These are phyloP conservation scores for Gaeumannomyces sp. DNA, from an alignment of 2,329 filamentous ascomycete genomes.

Conservation along the genomic window DNA sequence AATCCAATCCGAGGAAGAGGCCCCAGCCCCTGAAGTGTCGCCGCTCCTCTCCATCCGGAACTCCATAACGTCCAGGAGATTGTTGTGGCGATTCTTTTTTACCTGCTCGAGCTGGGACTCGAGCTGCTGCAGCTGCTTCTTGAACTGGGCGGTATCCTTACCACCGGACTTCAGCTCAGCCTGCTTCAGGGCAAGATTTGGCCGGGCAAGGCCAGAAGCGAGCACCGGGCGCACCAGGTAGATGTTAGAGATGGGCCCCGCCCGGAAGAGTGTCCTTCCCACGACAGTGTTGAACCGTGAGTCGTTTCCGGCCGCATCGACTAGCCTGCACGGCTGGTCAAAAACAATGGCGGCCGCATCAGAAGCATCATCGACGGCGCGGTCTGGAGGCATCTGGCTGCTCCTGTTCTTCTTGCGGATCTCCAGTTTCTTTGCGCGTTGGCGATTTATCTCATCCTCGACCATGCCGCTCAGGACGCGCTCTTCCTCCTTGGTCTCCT, in stretches of 20 bases:
- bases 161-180: constrained; percentile 51
- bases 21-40: constrained; percentile 21
- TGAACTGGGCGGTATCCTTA: constrained; percentile 58
- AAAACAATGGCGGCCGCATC: constrained; percentile 47
- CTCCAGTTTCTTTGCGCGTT: constrained; percentile 58
- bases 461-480: constrained; percentile 64
- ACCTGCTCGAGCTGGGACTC: constrained; percentile 71
- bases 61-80: constrained; percentile 73
- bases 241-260: constrained; percentile 60
- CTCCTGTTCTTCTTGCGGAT: constrained; percentile 54
- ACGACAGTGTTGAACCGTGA: constrained; percentile 66
- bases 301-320: constrained; percentile 56
- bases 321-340: constrained; percentile 59
- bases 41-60: constrained; percentile 57
- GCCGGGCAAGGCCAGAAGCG: constrained; percentile 45
- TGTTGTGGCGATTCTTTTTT: constrained; percentile 68
- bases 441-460: constrained; percentile 63
- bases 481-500: constrained; percentile 62
- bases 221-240: constrained; percentile 68
- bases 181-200: constrained; percentile 70
- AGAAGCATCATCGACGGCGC: constrained; percentile 25
- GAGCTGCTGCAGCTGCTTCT: constrained; percentile 68
- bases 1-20: constrained; percentile 50
- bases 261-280: constrained; percentile 59
- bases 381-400: constrained; percentile 32